Conservation (phyloP, 768 basidiomycete species). For the Amyloporia xantha region DNA sequence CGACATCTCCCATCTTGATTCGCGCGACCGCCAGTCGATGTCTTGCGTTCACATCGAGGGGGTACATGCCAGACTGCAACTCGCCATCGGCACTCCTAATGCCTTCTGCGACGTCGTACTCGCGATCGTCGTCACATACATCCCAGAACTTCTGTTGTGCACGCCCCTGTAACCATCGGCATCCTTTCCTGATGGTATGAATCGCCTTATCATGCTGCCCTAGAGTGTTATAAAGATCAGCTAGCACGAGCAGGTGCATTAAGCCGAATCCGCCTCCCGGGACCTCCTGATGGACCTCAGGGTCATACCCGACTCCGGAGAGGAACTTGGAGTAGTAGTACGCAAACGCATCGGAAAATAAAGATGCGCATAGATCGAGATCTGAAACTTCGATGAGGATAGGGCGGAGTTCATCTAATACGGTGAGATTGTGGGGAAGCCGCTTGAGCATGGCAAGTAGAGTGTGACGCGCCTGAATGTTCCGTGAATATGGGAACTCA, state of each 20-base stretch:
- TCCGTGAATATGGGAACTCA: too few species aligned
- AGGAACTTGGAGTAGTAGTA: conserved; percentile 52
- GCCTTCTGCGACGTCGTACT: conserved; percentile 56
- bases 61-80: conserved; percentile 50
- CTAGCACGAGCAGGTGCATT: conserved; percentile 75
- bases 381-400: conserved; percentile 73
- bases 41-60: conserved; percentile 69
- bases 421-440: conserved; percentile 71
- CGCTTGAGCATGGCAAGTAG: conserved; percentile 68
- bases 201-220: conserved; percentile 65
- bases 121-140: conserved; percentile 76
- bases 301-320: conserved; percentile 36
- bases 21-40: conserved; percentile 80
- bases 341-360: conserved; percentile 71
- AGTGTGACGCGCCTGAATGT: conserved; percentile 47
- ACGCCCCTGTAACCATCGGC: conserved; percentile 89
- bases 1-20: conserved; percentile 69
- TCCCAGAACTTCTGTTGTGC: conserved; percentile 74
- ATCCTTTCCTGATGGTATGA: conserved; percentile 64
- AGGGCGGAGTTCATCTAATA: conserved; percentile 72
- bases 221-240: conserved; percentile 74
- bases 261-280: conserved; percentile 39
- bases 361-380: conserved; percentile 50
- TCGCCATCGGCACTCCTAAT: conserved; percentile 29
- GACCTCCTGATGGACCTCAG: conserved; percentile 17